Conservation (phyloP, 352 stramenopile genomes). For the Globisporangium middletonii region DNA sequence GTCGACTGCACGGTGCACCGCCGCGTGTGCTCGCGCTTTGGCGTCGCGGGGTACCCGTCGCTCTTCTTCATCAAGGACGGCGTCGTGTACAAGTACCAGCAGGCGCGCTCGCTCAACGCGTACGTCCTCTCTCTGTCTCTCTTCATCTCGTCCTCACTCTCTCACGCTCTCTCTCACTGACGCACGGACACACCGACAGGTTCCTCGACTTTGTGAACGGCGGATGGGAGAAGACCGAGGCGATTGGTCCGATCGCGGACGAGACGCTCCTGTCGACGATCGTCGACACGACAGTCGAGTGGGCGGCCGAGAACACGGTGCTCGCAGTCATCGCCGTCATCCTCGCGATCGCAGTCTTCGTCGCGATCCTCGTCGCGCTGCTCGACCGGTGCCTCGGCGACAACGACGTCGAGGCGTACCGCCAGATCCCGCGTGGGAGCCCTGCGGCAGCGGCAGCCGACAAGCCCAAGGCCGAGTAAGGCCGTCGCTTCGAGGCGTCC, state of each 20-base stretch:
- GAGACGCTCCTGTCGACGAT: constrained; percentile 58
- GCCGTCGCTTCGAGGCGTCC: neutral
- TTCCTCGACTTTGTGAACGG: constrained; percentile 60
- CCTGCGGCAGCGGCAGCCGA: constrained; percentile 9
- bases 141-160: neutral
- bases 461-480: constrained; percentile 49
- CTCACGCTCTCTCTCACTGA: neutral
- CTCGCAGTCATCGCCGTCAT: constrained; percentile 51
- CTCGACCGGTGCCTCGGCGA: constrained; percentile 69
- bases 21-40: constrained; percentile 78
- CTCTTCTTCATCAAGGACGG: constrained; percentile 74
- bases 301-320: constrained; percentile 66
- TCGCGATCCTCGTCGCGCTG: constrained; percentile 62
- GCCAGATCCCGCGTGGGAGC: constrained; percentile 28
- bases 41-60: constrained; percentile 71
- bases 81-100: constrained; percentile 76
- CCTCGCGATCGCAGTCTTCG: constrained; percentile 49
- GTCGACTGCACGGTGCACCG: constrained; percentile 71
- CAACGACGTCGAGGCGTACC: constrained; percentile 54
- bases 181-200: neutral
- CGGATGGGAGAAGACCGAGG: constrained; percentile 46
- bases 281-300: constrained; percentile 57
- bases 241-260: constrained; percentile 49
- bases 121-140: neutral
- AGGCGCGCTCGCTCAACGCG: constrained; percentile 57